Evolutionary conservation across 805 yeast genomes (phyloP), one percentile per base, ranked within the genome.

Genomic region (Starmerella vitae): DNA sequence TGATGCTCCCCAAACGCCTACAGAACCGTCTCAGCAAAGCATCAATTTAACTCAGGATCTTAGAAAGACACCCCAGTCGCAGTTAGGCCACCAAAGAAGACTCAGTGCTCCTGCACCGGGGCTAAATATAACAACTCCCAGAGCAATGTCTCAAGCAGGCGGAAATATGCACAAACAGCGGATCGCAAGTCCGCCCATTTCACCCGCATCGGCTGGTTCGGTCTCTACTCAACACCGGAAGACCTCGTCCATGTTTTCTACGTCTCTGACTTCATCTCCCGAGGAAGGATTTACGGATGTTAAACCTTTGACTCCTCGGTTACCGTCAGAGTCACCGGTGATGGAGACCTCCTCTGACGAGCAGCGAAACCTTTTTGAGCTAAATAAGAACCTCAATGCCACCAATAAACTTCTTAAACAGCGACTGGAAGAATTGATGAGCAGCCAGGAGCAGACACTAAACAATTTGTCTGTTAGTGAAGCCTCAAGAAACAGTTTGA

Each of bases 401-500:
- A 25, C 36, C 12, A 19, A 34, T 20, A 21, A 18, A 18, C 40
- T 25, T 34, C 32, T 40, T 8, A 28, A 32, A 20, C 25, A 38
- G 26, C 45, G 34, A 32, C 43, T 39, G 13, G 37, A 25, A 18
- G 42, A 32, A 27, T 39, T 34, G 7, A 28, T 38, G 14, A 20
- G 20, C 18, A 36, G 17, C 37, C 41, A 39, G 30, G 49, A 43
- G 39, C 37, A 35, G 27, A 28, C 37, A 15, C 43, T 39, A 27
- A 53, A 48, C 15, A 50, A 49, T 30, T 34, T 52, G n/a, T 52
- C 53, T 24, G 36, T 44, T 19, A 24, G 39, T 8, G 36, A 41
- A 30, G 45, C 51, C 8, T 52, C 53, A 18, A 47, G 57, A 24
- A 51, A 51, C 35, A 49, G 50, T 29, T 43, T 56, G 29, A 50